Conservation (phyloP, 139 green algal species). For the Haematococcus lacustris region DNA sequence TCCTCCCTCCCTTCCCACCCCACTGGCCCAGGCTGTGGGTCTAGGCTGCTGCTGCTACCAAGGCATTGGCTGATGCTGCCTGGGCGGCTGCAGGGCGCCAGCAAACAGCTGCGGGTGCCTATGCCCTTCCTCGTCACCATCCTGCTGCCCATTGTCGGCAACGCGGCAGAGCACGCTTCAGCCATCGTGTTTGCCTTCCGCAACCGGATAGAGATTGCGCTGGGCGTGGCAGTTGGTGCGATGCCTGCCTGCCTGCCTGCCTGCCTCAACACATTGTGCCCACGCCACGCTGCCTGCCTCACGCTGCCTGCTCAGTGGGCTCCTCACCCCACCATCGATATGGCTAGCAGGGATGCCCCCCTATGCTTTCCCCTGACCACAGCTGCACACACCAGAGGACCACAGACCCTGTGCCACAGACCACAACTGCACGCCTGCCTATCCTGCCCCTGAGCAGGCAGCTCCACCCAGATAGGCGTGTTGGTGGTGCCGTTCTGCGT, state of each 20-base stretch:
- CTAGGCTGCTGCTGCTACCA: too few species aligned
- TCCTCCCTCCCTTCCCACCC: too few species aligned
- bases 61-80: too few species aligned
- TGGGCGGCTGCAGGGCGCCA: constrained; percentile 26
- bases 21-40: too few species aligned
- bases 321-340: not conserved
- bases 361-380: too few species aligned
- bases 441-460: too few species aligned
- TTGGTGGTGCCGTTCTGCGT: constrained; percentile 69
- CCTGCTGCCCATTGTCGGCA: constrained; percentile 86
- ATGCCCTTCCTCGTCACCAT: constrained; percentile 76
- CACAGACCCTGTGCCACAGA: too few species aligned
- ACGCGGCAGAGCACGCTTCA: constrained; percentile 85
- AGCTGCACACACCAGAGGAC: too few species aligned
- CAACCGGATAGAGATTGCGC: constrained; percentile 81
- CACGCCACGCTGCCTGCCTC: too few species aligned
- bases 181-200: constrained; percentile 84
- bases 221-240: constrained; percentile 45
- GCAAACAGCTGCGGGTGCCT: constrained; percentile 47
- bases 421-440: too few species aligned
- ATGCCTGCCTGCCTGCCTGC: not conserved
- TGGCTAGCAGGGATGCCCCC: too few species aligned
- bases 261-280: not conserved
- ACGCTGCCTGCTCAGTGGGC: too few species aligned
- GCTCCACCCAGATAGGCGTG: constrained; percentile 55